Evolutionary conservation across 495 filamentous ascomycete genomes (phyloP).

Genomic region (Aspergillus coremiiformis): DNA sequence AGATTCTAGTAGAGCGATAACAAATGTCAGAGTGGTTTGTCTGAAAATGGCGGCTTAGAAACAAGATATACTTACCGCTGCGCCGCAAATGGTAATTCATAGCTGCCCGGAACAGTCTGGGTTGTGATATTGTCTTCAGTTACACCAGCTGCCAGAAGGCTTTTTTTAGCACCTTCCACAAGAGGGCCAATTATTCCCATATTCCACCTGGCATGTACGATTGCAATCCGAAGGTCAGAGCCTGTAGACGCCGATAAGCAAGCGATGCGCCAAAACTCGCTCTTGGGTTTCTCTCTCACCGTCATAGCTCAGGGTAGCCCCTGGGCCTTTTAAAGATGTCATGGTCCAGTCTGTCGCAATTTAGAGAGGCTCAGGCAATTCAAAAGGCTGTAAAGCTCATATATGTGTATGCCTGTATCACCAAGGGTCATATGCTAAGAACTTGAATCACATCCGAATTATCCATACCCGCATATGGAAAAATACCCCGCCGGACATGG

Average conservation of each 20-base stretch:
- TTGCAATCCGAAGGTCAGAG: slow-evolving; percentile 78
- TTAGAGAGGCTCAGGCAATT: not conserved
- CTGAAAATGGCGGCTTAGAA: not conserved
- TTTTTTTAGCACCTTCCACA: slow-evolving; percentile 61
- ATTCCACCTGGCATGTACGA: slow-evolving; percentile 96
- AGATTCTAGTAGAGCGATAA: slow-evolving; percentile 49
- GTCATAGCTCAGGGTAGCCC: slow-evolving; percentile 42
- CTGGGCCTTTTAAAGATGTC: slow-evolving; percentile 53
- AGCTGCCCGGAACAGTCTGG: slow-evolving; percentile 86
- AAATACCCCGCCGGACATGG: no score
- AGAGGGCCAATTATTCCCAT: slow-evolving; percentile 67
- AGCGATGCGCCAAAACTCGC: not conserved
- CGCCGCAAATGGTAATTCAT: slow-evolving; percentile 84
- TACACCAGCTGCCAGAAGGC: slow-evolving; percentile 64
- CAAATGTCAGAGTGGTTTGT: not conserved
- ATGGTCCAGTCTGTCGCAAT: slow-evolving; percentile 13
- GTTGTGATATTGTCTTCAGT: slow-evolving; percentile 78
- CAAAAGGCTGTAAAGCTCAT: not conserved
- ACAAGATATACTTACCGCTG: slow-evolving; percentile 52
- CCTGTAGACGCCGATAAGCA: slow-evolving; percentile 38
- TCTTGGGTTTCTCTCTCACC: slow-evolving; percentile 27
- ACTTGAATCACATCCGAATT: no score
- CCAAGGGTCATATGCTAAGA: no score
- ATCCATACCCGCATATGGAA: no score
- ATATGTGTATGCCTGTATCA: no score